These are phyloP conservation scores for Aspergillus sp. DNA, from an alignment of 2,329 filamentous ascomycete genomes.

Conservation along the genomic window DNA sequence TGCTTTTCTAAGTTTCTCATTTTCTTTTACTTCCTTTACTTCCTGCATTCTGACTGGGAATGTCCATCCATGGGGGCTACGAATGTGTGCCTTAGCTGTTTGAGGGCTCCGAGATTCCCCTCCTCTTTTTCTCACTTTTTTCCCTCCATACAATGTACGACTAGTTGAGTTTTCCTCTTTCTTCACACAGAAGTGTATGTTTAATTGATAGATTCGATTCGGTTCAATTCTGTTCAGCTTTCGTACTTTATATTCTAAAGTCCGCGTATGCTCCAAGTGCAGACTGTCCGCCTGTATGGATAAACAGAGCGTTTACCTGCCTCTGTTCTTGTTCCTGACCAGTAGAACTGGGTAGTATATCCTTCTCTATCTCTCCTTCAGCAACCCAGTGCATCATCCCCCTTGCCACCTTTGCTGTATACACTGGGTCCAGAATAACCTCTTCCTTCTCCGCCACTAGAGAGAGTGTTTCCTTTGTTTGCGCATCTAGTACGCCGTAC, in stretches of 20 bases:
- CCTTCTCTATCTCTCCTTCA: slow-evolving; percentile 19
- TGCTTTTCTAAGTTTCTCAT: not conserved
- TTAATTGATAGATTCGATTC: slow-evolving; percentile 20
- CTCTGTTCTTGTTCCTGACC: not conserved
- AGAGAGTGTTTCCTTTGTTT: slow-evolving; percentile 23
- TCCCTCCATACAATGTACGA: slow-evolving; percentile 8
- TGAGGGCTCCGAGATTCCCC: slow-evolving; percentile 6
- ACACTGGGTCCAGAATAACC: slow-evolving; percentile 36
- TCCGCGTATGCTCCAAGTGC: slow-evolving; percentile 34
- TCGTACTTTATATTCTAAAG: not conserved
- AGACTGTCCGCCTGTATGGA: slow-evolving; percentile 40
- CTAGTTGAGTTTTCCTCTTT: not conserved
- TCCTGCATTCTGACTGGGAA: slow-evolving; percentile 4
- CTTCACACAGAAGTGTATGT: slow-evolving; percentile 14
- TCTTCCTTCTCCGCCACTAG: slow-evolving; percentile 29
- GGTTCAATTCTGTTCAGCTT: not conserved
- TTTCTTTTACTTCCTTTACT: slow-evolving; percentile 12
- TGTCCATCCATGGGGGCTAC: not conserved
- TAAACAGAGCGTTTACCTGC: slow-evolving; percentile 35
- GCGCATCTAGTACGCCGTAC: slow-evolving; percentile 33
- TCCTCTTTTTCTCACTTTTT: slow-evolving; percentile 12
- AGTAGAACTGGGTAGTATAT: slow-evolving; percentile 9
- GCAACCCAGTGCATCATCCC: slow-evolving; percentile 28
- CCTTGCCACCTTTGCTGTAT: slow-evolving; percentile 35
- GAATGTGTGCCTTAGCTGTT: not conserved